Evolutionary conservation across 2,329 filamentous ascomycete species (phyloP), one percentile per base, ranked within the genome.

Genomic region (Aaosphaeria arxii): DNA sequence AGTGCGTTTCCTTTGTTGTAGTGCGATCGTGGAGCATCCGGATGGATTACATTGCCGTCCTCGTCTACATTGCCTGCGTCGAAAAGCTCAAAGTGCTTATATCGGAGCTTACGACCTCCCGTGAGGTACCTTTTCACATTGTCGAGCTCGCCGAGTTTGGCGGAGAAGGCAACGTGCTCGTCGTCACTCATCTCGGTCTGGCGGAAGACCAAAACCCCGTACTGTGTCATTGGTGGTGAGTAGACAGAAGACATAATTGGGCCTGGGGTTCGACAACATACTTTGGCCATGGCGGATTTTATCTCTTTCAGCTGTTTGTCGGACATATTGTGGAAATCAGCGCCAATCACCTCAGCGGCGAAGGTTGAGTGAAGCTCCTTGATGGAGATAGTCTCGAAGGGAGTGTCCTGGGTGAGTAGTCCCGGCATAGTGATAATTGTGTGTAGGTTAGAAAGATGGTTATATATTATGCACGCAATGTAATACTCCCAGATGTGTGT

Each of bases 21-120:
- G 42, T 74, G 69, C 9, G 68, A 67, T 24, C 75, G 70, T 17
- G 72, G 66, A 45, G 66, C 70, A 44, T 71, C 66, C 4, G 71
- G 54, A 33, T 71, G 64, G n/a, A 78, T 66, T 2, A 78, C 55
- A 1, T 64, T 62, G 40, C 74, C 75, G 39, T 80, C 72, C 2
- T 71, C 69, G 43, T 80, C 73, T 9, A 82, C 65, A 59, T 84
- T 84, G 44, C 77, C 72, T 0, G 79, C 79, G 53, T 84, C 81
- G 59, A 83, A 83, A 1, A 84, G 71, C 59, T 83, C 76, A 39
- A 73, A 66, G 50, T 76, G 71, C 2, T 64, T 56, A 51, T 79
- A 75, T 17, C 79, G 74, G 48, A 75, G 70, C 55, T 73, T 71
- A 40, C 77, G 73, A 11, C 75, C 78, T 0, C 65, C 67, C 1